phyloP scores from a whole-genome alignment of 192 early-diverging fungal species.

The Dimargaris cristalligena region DNA sequence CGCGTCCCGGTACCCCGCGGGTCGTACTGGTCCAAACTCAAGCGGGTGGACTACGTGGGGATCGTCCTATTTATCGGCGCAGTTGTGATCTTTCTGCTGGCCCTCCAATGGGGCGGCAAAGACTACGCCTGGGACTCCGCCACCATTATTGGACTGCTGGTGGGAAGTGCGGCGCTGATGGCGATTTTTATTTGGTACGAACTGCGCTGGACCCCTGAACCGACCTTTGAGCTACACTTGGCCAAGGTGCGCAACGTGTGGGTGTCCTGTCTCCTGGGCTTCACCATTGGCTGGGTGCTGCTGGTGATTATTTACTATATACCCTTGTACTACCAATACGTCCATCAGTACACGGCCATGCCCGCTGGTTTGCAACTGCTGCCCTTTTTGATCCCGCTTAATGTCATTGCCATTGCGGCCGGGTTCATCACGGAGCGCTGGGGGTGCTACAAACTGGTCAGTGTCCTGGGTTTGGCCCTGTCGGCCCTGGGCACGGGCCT shows the following conservation, averaged over 20 bases:
- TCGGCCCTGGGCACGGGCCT: conserved; percentile 25
- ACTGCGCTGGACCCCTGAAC: conserved; percentile 38
- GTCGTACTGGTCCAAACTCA: conserved; percentile 21
- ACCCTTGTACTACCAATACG: conserved; percentile 25
- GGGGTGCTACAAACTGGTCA: conserved; percentile 20
- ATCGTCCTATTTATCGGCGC: conserved; percentile 21
- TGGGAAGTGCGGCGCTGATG: conserved; percentile 16
- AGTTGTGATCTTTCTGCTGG: conserved; percentile 28
- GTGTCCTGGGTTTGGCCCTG: conserved; percentile 20
- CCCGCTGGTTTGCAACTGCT: conserved; percentile 19
- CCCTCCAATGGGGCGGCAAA: conserved; percentile 37
- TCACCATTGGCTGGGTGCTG: conserved; percentile 25
- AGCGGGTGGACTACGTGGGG: conserved; percentile 33
- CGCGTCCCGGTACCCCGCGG: conserved; percentile 32
- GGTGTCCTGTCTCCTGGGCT: conserved; percentile 16
- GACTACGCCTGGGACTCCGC: conserved; percentile 30
- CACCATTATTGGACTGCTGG: conserved; percentile 26
- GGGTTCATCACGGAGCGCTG: conserved; percentile 19
- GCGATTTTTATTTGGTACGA: conserved; percentile 33
- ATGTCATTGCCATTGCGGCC: conserved; percentile 14
- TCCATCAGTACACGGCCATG: conserved; percentile 15
- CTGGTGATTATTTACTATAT: conserved; percentile 30
- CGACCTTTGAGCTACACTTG: conserved; percentile 30
- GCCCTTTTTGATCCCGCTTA: conserved; percentile 21
- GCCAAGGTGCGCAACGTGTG: conserved; percentile 20